Evolutionary conservation across 768 basidiomycete species (phyloP), one percentile per base, ranked within the genome.

Genomic region (Leccinum subtestaceum): DNA sequence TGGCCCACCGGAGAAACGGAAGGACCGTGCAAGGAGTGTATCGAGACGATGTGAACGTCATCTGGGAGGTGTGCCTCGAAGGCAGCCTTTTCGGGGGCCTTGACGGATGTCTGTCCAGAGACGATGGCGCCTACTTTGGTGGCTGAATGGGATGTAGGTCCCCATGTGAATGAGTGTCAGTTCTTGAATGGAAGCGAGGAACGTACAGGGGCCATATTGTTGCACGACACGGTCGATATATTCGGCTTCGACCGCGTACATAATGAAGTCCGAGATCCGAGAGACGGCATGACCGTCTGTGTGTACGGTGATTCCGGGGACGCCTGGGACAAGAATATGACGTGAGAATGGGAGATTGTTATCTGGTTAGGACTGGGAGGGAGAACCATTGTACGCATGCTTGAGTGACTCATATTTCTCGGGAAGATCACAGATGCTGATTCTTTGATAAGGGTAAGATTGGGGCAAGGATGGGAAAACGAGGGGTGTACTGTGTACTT

Each of bases 191-290:
- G 48, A 12, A 19, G 56, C 29, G 58, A 47, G 31, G 53, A 32
- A 45, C 91, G 60, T 64, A 95, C 94, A 95, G n/a, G 95, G 93
- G 8, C 96, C 96, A 67, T 86, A 98, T 65, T 91, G 81, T 11
- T 80, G 80, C 8, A 98, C 95, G n/a, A 96, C 93, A 1, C 77
- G 72, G 34, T 85, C 84, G 60, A 98, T 89, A 67, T 81, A 87
- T 65, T 93, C 93, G 17, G 96, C 95, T 69, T 98, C 95, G 50
- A 98, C 93, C 17, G 92, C 90, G 74, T 98, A 98, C 68, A 98
- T 81, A 73, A 98, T 91, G 63, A 94, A 91, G 74, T 98, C 96
- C 29, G 93, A 90, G 3, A 88, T 81, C 10, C 96, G 84, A 2
- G 95, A 88, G 13, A 98, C 95, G 25, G 80, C 81, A 67, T 98